Evolutionary conservation across 1,139 yeast genomes (phyloP), one percentile per base, ranked within the genome.

Genomic region (Nadsonia commutata): DNA sequence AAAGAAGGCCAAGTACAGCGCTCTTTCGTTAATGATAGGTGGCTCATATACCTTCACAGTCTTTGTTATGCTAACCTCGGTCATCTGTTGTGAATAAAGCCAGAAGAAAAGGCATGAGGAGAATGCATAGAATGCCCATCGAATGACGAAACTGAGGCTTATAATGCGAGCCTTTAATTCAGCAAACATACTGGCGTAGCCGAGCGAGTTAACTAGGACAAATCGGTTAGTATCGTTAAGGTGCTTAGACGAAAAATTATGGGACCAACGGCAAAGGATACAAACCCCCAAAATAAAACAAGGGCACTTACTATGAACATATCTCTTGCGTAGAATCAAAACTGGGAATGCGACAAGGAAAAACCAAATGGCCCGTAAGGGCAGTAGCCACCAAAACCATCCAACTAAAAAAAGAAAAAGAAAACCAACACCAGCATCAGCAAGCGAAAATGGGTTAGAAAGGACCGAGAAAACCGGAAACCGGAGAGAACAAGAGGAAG

Each of bases 11-110:
- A 64, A 70, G 54, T 68, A 79, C 3, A 78, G 68, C 64, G 72
- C 75, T 46, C 71, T 68, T 55, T 80, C 90, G 53, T 79, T 81
- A 43, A 78, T 57, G 43, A 71, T 66, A 1, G 82, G 79, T 46
- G 67, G 68, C 43, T 71, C 72, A 27, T 51, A 47, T 45, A 58
- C 45, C 53, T 61, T 20, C 52, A 49, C 39, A 55, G 56, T 46
- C 45, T 46, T 11, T 42, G 44, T 18, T 45, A 51, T 44, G 41
- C 38, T 41, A 3, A 37, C 40, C 3, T 50, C 51, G 2, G 56
- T 45, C 41, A 57, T 55, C 45, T 62, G 63, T 40, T 66, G 48
- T 52, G 56, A 58, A 43, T 61, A 50, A 48, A 66, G 56, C 48
- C 49, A 52, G 46, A 56, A 68, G 51, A 63, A 63, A 11, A 64